Evolutionary conservation across 495 filamentous ascomycete genomes (phyloP).

Genomic region (Penicillium malachiteum): DNA sequence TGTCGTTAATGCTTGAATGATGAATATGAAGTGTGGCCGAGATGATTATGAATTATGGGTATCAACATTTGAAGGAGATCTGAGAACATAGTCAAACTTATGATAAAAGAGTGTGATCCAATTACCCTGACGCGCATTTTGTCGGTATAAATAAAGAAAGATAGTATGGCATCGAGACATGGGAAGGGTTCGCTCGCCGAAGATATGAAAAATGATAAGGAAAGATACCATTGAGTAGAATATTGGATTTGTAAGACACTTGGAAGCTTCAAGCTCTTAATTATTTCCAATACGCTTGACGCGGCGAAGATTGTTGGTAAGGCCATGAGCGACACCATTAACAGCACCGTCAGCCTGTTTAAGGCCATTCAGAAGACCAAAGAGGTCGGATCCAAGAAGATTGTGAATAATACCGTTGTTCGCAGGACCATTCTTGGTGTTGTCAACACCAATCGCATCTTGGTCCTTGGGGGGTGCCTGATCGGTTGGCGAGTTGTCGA

Average conservation of each 20-base stretch:
- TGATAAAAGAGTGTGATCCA: constrained; percentile 1
- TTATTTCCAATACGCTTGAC: constrained; percentile 13
- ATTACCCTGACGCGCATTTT: neutral
- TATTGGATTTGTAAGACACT: neutral
- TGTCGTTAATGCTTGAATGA: neutral
- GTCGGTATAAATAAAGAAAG: neutral
- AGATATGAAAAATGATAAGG: neutral
- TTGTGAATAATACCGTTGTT: neutral
- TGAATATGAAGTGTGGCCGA: neutral
- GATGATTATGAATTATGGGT: constrained; percentile 22
- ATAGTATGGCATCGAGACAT: neutral
- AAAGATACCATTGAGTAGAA: neutral
- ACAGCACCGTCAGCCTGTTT: constrained; percentile 15
- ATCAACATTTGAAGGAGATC: constrained; percentile 9
- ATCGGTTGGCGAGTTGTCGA: neutral
- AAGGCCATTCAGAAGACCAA: constrained; percentile 20
- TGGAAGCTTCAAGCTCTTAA: neutral
- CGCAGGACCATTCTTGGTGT: neutral
- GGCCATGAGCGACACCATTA: constrained; percentile 6
- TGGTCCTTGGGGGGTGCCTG: neutral
- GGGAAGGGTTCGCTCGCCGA: too few species aligned
- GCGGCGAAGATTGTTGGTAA: constrained; percentile 16
- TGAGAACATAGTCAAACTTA: constrained; percentile 6
- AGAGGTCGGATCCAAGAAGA: constrained; percentile 16
- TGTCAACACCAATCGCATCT: neutral